Percentiles rank a stretch among this genome's conserved stretches.
These are phyloP conservation scores for Colletotrichum shisoi DNA, from an alignment of 2,329 filamentous ascomycete genomes.

Conservation along the genomic window DNA sequence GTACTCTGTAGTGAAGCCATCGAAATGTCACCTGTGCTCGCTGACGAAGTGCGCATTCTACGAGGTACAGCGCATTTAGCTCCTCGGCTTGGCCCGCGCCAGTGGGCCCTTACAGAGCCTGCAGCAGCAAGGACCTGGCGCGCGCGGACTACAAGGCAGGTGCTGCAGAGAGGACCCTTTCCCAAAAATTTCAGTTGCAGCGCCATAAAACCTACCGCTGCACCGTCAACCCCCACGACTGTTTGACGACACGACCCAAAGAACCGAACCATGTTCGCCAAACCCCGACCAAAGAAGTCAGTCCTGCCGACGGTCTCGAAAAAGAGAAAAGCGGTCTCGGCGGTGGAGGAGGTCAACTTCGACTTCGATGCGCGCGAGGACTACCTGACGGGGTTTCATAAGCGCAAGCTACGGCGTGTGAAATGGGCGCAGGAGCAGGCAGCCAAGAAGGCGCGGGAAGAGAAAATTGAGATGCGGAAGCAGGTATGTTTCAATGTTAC, in stretches of 20 bases:
- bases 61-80: slow-evolving; percentile 34
- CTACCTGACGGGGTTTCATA: slow-evolving; percentile 95
- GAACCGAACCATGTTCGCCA: slow-evolving; percentile 58
- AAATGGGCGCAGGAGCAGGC: slow-evolving; percentile 87
- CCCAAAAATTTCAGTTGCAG: slow-evolving; percentile 31
- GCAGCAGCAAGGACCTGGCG: slow-evolving; percentile 28
- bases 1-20: slow-evolving; percentile 15
- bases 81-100: slow-evolving; percentile 37
- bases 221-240: slow-evolving; percentile 6
- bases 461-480: slow-evolving; percentile 75
- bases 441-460: slow-evolving; percentile 77
- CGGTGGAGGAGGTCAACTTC: slow-evolving; percentile 83
- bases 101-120: slow-evolving; percentile 36
- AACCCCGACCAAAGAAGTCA: slow-evolving; percentile 66
- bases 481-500: slow-evolving; percentile 64
- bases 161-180: slow-evolving; percentile 18
- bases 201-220: slow-evolving; percentile 21
- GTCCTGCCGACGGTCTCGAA: slow-evolving; percentile 68
- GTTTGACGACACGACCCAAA: slow-evolving; percentile 19
- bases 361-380: slow-evolving; percentile 81
- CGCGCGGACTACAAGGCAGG: slow-evolving; percentile 27
- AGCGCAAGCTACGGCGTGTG: slow-evolving; percentile 85
- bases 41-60: slow-evolving; percentile 21
- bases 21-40: slow-evolving; percentile 12
- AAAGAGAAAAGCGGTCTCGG: slow-evolving; percentile 67